Evolutionary conservation across 2,329 filamentous ascomycete species (phyloP).

Genomic region (Tothia fuscella): DNA sequence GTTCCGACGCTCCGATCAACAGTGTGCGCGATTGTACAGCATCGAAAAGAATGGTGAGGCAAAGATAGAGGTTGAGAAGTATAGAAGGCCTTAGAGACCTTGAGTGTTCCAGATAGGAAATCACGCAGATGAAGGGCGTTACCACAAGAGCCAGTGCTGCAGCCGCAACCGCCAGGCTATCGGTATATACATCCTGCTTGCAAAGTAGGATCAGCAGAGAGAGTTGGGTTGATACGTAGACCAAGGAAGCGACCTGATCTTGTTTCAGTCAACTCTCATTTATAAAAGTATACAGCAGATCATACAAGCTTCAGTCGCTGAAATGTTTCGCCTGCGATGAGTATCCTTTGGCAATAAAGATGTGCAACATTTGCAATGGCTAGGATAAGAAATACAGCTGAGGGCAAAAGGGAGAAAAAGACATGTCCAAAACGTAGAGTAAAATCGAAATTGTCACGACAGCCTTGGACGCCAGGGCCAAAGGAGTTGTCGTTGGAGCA

Average conservation of each 20-base stretch:
- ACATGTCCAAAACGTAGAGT: conserved; percentile 39
- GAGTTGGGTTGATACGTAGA: background rate
- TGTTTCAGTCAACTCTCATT: background rate
- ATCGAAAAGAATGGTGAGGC: conserved; percentile 34
- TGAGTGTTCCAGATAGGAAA: conserved; percentile 37
- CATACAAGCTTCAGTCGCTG: background rate
- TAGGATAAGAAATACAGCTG: background rate
- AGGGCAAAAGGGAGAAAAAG: conserved; percentile 34
- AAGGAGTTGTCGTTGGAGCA: conserved; percentile 17
- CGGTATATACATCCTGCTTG: background rate
- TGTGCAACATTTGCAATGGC: background rate
- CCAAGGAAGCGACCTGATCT: background rate
- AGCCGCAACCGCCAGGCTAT: conserved; percentile 17
- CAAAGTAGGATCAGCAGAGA: background rate
- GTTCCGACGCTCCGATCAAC: conserved; percentile 20
- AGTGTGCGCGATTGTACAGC: conserved; percentile 31
- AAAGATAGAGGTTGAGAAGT: conserved; percentile 36
- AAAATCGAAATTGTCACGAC: conserved; percentile 39
- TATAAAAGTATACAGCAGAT: background rate
- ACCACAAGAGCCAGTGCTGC: conserved; percentile 20
- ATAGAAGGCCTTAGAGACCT: conserved; percentile 35
- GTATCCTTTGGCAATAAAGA: background rate
- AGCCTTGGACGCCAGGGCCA: conserved; percentile 34
- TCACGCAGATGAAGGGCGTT: conserved; percentile 21
- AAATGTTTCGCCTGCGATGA: background rate